Evolutionary conservation across 129 eudicot genomes (phyloP), one percentile per base, ranked within the genome.

Genomic region (Artemisia argyi): DNA sequence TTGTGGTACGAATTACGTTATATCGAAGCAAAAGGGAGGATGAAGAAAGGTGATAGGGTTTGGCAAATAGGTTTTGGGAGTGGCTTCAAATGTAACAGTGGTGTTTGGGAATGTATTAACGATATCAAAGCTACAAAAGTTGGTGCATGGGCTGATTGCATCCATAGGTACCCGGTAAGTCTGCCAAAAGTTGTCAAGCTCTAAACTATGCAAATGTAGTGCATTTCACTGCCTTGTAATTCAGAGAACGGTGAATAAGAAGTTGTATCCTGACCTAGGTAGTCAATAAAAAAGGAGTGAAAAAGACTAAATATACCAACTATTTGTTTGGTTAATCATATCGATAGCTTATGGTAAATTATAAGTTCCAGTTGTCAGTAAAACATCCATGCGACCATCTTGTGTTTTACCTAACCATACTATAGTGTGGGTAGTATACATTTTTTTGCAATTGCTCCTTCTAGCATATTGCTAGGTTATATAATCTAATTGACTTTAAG

Each of bases 71-170:
- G 66, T 10, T 14, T 61, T 28, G 66, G 66, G 4, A 61, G 66
- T 22, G 66, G 66, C 17, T 61, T 61, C 42, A 61, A 61, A 61
- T 61, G 66, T 30, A 61, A 61, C n/a, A 61, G 66, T 28, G 66
- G 18, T 24, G 66, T 61, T 28, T 61, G 66, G 66, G 66, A 61
- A 61, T 61, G 66, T 26, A 28, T 13, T 28, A 61, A 30, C 28
- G 47, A 28, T 61, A 13, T 61, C 15, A 19, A 61, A 61, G 1
- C 32, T 4, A 11, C 47, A 61, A 61, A 61, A 61, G 0, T 4
- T 61, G 32, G 66, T 28, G 66, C 66, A 28, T 61, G 66, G 66
- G 66, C 66, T 61, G 66, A 61, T 28, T 61, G 66, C 47, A 61
- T 61, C 42, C 66, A 61, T 17, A 61, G 19, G 66, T 61, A 61